Conservation (phyloP, 164 flowering plant species). For the Tetracentron sinense region DNA sequence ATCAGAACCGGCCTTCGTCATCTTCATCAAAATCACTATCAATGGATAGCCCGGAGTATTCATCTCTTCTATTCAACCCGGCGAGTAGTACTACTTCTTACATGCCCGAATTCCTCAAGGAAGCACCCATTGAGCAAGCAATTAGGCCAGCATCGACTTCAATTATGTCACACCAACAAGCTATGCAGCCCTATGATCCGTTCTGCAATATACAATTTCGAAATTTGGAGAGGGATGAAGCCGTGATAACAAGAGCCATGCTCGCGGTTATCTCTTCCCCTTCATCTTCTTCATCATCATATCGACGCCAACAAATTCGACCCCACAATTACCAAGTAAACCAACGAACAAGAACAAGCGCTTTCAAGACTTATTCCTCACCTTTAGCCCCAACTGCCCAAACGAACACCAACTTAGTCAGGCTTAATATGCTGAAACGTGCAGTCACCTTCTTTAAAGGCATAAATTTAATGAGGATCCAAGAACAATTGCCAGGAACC, state of each 20-base stretch:
- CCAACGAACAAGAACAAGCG: constrained; percentile 13
- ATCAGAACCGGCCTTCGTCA: constrained; percentile 41
- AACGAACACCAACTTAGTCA: constrained; percentile 4
- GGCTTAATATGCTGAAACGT: constrained; percentile 41
- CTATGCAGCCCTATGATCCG: constrained; percentile 19
- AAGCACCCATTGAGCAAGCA: constrained; percentile 15
- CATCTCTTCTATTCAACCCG: constrained; percentile 37
- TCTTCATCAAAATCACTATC: constrained; percentile 66
- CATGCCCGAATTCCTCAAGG: constrained; percentile 10
- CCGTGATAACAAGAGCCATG: constrained; percentile 54
- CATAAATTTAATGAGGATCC: constrained; percentile 23
- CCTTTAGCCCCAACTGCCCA: constrained; percentile 6
- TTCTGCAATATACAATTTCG: constrained; percentile 22
- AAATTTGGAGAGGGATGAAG: constrained; percentile 34
- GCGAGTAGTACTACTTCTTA: constrained; percentile 17
- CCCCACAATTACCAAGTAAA: neutral
- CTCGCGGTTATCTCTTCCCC: constrained; percentile 59
- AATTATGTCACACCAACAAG: constrained; percentile 13
- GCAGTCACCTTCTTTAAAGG: constrained; percentile 37
- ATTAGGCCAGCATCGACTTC: constrained; percentile 8
- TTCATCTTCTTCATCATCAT: constrained; percentile 32
- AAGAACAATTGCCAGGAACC: constrained; percentile 25
- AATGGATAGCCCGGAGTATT: constrained; percentile 48
- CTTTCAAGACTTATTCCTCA: constrained; percentile 42
- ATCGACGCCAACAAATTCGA: constrained; percentile 12